Base-by-base conservation (phyloP, 2,329 filamentous ascomycete genomes). In the Metarhizium anisopliae region DNA sequence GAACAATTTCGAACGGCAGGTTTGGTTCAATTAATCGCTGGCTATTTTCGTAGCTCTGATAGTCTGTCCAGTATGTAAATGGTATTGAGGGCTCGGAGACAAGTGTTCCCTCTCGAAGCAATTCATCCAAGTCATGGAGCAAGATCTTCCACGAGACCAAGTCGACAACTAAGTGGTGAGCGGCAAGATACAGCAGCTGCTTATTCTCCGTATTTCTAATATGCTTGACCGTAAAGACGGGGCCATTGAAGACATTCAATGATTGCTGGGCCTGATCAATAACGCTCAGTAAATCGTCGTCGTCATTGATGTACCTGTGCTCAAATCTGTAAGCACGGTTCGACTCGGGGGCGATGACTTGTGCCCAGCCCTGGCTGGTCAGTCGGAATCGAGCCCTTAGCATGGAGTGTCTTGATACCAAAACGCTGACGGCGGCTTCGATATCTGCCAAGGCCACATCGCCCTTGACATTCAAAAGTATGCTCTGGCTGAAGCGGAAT, bases 161-260 rank as follows among this genome's bases (percentile, higher is more conserved):
- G 54, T 82, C 79, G 13, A 80, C 72, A 1, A 77, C 76, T 3
- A 81, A 69, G 51, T 80, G 78, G 57, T 82, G 79, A 0, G 78
- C 77, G 0, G 72, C 70, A 10, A 82, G 64, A 58, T 77, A 80
- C 2, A 82, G 60, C 54, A 77, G 66, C 53, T 80, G 77, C 56
- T 70, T 68, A 4, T 72, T 73, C 50, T 78, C 72, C 50, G 69
- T 61, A 3, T 73, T 77, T 13, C 72, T 70, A 29, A 81, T 70
- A 55, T 78, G 75, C 54, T 78, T 71, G 5, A 73, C 77, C 0
- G 74, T 72, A 57, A 82, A 81, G 0, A 80, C 70, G 0, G 79
- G 79, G 0, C 79, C 79, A 0, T 70, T 65, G 54, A 76, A 71
- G n/a, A 80, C 71, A 58, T 81, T 67, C 55, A 82, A 77, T 3